Evolutionary conservation across 2,329 filamentous ascomycete genomes (phyloP), one percentile per base, ranked within the genome.

Genomic region (Chaetomium olivaceum): DNA sequence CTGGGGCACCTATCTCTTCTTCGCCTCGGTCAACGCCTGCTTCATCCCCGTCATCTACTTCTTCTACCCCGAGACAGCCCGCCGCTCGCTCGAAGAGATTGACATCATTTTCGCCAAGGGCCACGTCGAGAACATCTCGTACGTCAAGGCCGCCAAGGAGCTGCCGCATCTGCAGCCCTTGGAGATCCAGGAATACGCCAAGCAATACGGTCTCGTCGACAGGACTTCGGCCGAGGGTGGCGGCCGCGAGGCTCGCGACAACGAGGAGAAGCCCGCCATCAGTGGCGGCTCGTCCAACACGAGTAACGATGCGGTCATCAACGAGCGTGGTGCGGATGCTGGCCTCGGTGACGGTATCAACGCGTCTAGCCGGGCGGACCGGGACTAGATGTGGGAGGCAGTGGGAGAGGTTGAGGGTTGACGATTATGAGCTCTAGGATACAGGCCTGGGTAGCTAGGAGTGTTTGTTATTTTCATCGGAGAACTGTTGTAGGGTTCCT

Each of bases 51-150:
- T 82, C 59, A 81, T 84, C 19, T 84, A 80, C 71, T 76, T 84
- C 66, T 80, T 83, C 69, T 84, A 83, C 68, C 83, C 84, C 0
- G 84, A 86, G 72, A 86, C 85, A 3, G 79, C 81, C 71, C 73
- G 75, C 68, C 82, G 84, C 8, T 85, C 81, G 16, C 80, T 91
- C 36, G 89, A 91, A 75, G 89, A 91, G 74, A 87, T 91, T 76
- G 89, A 91, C 72, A 81, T 85, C 64, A 87, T 91, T 60, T 77
- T 77, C 54, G 75, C 82, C 73, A 87, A 87, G 78, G 85, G 85
- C 12, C 80, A 80, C 69, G 74, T 80, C 33, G 87, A 89, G 75
- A 83, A 85, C 1, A 87, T 85, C 5, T 84, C 81, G 4, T 87
- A 88, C 67, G 85, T 89, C 62, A 79, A 79, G 68, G 86, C 86